phyloP scores from a whole-genome alignment of 129 eudicot species.

The Heracleum sosnowskyi region DNA sequence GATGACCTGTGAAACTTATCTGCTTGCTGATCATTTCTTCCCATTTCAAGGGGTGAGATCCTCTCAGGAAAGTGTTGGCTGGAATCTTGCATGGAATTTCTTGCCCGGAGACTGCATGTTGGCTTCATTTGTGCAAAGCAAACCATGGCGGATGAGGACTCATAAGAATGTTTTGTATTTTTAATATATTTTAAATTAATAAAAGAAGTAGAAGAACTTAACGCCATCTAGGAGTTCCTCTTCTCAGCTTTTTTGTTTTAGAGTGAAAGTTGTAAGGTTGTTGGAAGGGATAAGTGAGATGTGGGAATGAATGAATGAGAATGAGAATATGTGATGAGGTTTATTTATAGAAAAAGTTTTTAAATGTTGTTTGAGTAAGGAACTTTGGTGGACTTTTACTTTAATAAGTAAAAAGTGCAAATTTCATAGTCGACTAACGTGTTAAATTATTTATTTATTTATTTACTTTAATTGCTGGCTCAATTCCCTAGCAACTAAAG shows the following conservation, averaged over 20 bases:
- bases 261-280: background rate
- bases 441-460: constrained; percentile 1
- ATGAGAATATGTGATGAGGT: constrained; percentile 14
- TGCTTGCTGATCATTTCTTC: constrained; percentile 18
- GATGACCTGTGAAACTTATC: constrained; percentile 6
- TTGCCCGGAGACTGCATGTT: constrained; percentile 36
- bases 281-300: constrained; percentile 21
- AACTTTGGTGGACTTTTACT: constrained; percentile 46
- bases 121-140: constrained; percentile 51
- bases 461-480: too few species aligned
- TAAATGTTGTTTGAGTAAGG: constrained; percentile 12
- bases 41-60: constrained; percentile 24
- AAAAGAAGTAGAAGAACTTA: constrained; percentile 60
- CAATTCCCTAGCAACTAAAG: too few species aligned
- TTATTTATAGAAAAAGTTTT: constrained; percentile 38
- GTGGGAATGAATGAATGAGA: constrained; percentile 42
- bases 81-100: constrained; percentile 33
- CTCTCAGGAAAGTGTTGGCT: constrained; percentile 21
- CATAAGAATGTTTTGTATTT: constrained; percentile 40
- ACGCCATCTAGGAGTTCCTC: constrained; percentile 43
- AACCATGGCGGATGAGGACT: constrained; percentile 35
- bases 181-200: constrained; percentile 36
- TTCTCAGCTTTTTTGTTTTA: background rate
- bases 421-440: constrained; percentile 25
- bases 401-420: constrained; percentile 41